Evolutionary conservation across 2,329 filamentous ascomycete genomes (phyloP), one percentile per base, ranked within the genome.

Genomic region (Cryphonectria carpinicola): DNA sequence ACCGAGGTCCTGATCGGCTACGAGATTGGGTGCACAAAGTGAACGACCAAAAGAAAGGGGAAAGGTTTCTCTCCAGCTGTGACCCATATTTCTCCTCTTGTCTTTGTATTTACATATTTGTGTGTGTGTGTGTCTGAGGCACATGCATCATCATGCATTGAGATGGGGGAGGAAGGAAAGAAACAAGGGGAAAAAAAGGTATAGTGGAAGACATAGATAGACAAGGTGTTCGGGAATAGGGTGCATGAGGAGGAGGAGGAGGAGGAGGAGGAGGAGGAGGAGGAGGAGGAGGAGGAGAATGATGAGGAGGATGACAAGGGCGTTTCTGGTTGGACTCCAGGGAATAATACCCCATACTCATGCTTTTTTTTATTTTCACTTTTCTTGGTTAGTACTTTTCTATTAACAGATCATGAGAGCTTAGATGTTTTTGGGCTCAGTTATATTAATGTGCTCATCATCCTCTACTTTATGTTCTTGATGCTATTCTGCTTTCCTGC

Each of bases 1-100:
- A 98, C 96, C 0, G 96, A 99, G 82, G 94, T 96, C 0, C 80
- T 99, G 72, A 89, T 99, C 68, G 96, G 96, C 22, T 99, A 99
- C 80, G 96, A 99, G 82, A 97, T 99, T 75, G 71, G 71, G 1
- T 73, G 71, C 41, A 49, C 46, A n/a, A 49, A 49, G 63, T 71
- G 28, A 70, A 70, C 11, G 68, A 72, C 4, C 28, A n/a, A 28
- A 28, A 2, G 28, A 2, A 41, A 63, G 7, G n/a, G 46, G 5
- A 39, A 11, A 39, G 10, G 11, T 3, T 39, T 3, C 11, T 39
- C 43, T 19, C 4, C 43, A 49, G 43, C 43, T 49, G 2, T 22
- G 43, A 22, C 13, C 13, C 13, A 43, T 43, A 3, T 22, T 1
- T n/a, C 46, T n/a, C 22, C 22, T 11, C 46, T n/a, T 14, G 10